phyloP scores from a whole-genome alignment of 139 green algal species.

The Chlamydomonas sphaeroides region DNA sequence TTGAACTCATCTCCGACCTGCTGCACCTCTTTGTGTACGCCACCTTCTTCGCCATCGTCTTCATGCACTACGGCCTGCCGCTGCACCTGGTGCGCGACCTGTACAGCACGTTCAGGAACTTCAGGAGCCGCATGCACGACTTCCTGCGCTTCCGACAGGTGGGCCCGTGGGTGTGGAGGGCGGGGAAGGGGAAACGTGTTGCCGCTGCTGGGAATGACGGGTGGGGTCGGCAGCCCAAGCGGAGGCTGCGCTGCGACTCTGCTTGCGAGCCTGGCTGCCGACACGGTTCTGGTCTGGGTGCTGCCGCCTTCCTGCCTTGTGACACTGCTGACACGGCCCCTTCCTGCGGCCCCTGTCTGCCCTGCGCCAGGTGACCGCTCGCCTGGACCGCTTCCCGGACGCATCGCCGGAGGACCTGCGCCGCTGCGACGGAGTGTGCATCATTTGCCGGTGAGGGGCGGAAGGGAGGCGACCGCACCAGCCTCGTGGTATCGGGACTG shows the following conservation, averaged over 20 bases:
- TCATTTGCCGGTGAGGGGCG: conserved; percentile 86
- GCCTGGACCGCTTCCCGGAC: conserved; percentile 94
- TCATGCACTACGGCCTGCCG: conserved; percentile 95
- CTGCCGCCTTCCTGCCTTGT: too few relatives aligned
- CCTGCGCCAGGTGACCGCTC: conserved; percentile 85
- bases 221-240: too few relatives aligned
- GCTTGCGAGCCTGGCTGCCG: too few relatives aligned
- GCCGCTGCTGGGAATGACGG: too few relatives aligned
- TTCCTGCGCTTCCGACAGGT: conserved; percentile 95
- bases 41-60: conserved; percentile 97
- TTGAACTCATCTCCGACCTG: conserved; percentile 96
- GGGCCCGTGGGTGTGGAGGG: background rate
- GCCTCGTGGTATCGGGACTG: too few relatives aligned
- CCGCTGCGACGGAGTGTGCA: conserved; percentile 91
- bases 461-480: too few relatives aligned
- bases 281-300: too few relatives aligned
- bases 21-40: conserved; percentile 97
- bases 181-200: too few relatives aligned
- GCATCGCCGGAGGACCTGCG: conserved; percentile 88
- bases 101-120: conserved; percentile 97
- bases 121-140: conserved; percentile 86
- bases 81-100: conserved; percentile 97
- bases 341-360: background rate
- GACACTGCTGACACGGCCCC: too few relatives aligned
- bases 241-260: too few relatives aligned